Evolutionary conservation across 805 yeast genomes (phyloP).

Genomic region (Lachancea nothofagi): DNA sequence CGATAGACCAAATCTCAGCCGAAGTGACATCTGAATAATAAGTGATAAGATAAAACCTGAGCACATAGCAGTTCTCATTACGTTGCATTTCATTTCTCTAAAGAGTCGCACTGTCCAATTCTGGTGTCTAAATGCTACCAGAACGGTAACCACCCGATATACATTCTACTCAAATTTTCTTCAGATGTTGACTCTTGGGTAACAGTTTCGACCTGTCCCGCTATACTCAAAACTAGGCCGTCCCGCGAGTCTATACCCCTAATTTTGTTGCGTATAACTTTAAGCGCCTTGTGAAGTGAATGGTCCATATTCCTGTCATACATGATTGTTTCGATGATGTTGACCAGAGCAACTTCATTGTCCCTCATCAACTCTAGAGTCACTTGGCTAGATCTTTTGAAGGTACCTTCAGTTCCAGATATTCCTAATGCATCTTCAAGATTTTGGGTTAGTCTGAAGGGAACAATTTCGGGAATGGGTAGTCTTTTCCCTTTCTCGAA

Average conservation of each 20-base stretch:
- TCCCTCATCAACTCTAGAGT: slow-evolving; percentile 65
- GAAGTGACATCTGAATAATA: too few relatives aligned
- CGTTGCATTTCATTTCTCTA: too few relatives aligned
- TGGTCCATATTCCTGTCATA: slow-evolving; percentile 60
- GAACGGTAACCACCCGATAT: slow-evolving; percentile 87
- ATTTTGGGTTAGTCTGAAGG: slow-evolving; percentile 85
- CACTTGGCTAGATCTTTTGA: slow-evolving; percentile 79
- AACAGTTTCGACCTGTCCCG: slow-evolving; percentile 87
- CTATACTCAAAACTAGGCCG: slow-evolving; percentile 80
- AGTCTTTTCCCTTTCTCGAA: slow-evolving; percentile 76
- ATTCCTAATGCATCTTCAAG: slow-evolving; percentile 87
- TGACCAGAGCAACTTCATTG: slow-evolving; percentile 81
- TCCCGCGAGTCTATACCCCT: slow-evolving; percentile 78
- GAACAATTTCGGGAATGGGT: slow-evolving; percentile 88
- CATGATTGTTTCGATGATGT: slow-evolving; percentile 83
- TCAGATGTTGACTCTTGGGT: slow-evolving; percentile 74
- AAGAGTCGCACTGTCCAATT: too few relatives aligned
- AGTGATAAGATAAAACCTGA: too few relatives aligned
- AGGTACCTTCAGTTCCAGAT: slow-evolving; percentile 84
- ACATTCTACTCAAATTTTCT: slow-evolving; percentile 76
- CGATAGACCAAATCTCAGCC: background rate
- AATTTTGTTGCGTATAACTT: slow-evolving; percentile 69
- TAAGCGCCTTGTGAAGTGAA: slow-evolving; percentile 61
- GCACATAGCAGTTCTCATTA: background rate
- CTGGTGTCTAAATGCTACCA: slow-evolving; percentile 34